A percentile compares a stretch with the other conserved stretches of the same genome.
These are phyloP conservation scores for Cyanodermella asteris DNA, from an alignment of 2,329 filamentous ascomycete genomes.

Conservation along the genomic window DNA sequence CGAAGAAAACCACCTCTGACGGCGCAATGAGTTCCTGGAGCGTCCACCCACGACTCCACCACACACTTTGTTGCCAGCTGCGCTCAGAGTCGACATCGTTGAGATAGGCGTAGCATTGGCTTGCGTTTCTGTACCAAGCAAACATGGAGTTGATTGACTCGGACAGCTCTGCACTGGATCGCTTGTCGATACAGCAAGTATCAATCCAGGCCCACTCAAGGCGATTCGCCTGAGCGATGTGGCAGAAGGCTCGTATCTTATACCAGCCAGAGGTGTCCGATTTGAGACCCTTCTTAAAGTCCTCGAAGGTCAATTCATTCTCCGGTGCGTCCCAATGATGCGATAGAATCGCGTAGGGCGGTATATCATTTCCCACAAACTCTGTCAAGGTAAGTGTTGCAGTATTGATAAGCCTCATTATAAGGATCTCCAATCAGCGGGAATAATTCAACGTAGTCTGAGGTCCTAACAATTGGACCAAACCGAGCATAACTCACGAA, in stretches of 20 bases:
- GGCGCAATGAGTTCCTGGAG: conserved; percentile 11
- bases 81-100: conserved; percentile 8
- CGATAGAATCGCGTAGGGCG: conserved; percentile 4
- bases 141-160: conserved; percentile 11
- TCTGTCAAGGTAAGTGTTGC: conserved; percentile 1
- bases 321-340: conserved; percentile 3
- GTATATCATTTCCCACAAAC: conserved; percentile 1
- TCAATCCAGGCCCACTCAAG: conserved; percentile 8
- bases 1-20: conserved; percentile 7
- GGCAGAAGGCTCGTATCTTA: conserved; percentile 2
- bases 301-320: conserved; percentile 2
- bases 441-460: too few species aligned
- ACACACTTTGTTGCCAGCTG: too few species aligned
- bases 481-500: too few species aligned
- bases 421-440: too few species aligned
- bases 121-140: conserved; percentile 13
- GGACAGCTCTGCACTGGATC: conserved; percentile 13
- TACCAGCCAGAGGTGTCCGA: conserved; percentile 1
- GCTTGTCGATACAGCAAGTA: conserved; percentile 11
- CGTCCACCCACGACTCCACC: conserved; percentile 6
- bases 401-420: conserved; percentile 2
- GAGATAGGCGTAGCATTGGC: conserved; percentile 14
- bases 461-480: too few species aligned
- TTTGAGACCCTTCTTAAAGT: conserved; percentile 1
- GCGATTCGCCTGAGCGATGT: conserved; percentile 1